Base-by-base conservation (phyloP, 768 basidiomycete species). In the Boletus pseudopeckii region DNA sequence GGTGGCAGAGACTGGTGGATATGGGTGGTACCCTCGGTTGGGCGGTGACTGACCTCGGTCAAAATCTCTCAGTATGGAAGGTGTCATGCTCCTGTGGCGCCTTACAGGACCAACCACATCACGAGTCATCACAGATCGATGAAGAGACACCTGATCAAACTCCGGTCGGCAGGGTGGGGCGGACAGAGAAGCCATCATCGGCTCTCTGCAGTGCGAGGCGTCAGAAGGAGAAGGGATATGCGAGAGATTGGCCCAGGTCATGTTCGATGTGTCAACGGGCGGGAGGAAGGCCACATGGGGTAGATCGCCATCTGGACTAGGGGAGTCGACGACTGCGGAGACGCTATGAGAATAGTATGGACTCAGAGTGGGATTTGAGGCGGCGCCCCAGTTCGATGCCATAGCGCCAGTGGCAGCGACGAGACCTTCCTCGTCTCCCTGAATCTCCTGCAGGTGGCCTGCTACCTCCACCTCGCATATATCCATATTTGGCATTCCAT, bases 11-110 rank as follows among this genome's bases (percentile, higher is more conserved):
- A 51, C 33, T 1, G 60, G 54, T 9, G 77, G 79, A 48, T 85
- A 85, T 20, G 86, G 77, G 64, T 86, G 81, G 58, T 84, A 81
- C 44, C 80, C 77, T 48, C 83, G 74, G 54, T 64, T 71, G 11
- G 72, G 72, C 38, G 72, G 73, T 26, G 82, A 80, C 53, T 77
- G 66, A 33, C 74, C 73, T 58, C 80, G 81, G 41, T 73, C 75
- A 48, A 76, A 81, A 48, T 72, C 77, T 48, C 83, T 77, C 43
- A 76, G 69, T 28, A 84, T 56, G 0, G 83, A 83, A 9, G 89
- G 88, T 8, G 89, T 91, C 79, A 86, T 88, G 67, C 86, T 88
- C 51, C 88, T 77, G 64, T 89, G 83, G 43, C 89, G 76, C 48
- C 87, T 74, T 43, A 83, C 76, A 10, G 87, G 85, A 10, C 87